Percentiles rank a stretch among this genome's conserved stretches.
phyloP scores from a whole-genome alignment of 345 rosid genomes.

The Populus alba region DNA sequence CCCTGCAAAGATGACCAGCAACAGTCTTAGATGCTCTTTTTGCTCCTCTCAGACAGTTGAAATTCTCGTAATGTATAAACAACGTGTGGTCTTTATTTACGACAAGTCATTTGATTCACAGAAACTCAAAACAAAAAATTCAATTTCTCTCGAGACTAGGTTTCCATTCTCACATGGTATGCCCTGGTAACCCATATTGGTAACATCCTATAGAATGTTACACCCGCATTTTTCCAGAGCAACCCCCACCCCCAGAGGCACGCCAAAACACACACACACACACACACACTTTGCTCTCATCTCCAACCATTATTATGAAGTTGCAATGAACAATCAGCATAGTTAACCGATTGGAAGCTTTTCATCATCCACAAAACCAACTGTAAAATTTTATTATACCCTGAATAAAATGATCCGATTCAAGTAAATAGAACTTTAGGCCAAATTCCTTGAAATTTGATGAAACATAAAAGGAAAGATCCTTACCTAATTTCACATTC shows the following conservation, averaged over 20 bases:
- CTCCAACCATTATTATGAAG: background rate
- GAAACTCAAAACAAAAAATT: background rate
- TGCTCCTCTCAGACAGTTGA: background rate
- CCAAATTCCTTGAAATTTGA: background rate
- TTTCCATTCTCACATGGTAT: background rate
- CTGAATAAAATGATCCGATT: background rate
- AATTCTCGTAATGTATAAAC: background rate
- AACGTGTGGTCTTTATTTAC: background rate
- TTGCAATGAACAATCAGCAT: background rate
- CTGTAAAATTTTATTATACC: background rate
- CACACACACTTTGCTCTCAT: background rate
- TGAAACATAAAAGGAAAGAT: background rate
- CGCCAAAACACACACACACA: too few species aligned
- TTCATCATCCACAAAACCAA: background rate
- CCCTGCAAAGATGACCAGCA: conserved; percentile 42
- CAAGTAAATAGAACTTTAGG: background rate
- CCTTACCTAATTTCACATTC: conserved; percentile 80
- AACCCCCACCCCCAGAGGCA: background rate
- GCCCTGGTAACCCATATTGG: background rate
- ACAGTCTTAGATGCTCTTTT: background rate
- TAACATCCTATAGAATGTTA: background rate
- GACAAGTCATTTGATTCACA: background rate
- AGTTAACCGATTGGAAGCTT: background rate
- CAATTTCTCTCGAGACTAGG: background rate
- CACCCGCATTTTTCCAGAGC: background rate